Conservation (phyloP, 2,329 filamentous ascomycete genomes). For the Xylaria sp. region DNA sequence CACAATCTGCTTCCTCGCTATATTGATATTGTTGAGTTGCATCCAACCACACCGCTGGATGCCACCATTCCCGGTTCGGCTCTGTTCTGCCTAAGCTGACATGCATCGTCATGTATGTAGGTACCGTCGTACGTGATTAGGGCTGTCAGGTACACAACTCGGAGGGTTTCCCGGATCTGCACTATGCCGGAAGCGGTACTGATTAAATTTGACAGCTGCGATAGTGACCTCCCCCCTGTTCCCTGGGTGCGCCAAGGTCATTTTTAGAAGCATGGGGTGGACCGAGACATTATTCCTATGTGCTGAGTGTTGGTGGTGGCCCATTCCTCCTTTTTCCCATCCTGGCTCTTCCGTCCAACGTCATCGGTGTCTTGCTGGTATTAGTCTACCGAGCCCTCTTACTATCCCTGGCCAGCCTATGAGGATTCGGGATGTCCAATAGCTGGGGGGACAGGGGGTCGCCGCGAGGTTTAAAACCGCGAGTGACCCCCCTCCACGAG, state of each 20-base stretch:
- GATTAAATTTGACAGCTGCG: slow-evolving; percentile 6
- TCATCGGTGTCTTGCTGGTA: neutral
- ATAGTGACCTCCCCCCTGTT: neutral
- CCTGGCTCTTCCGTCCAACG: neutral
- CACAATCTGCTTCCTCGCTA: too few relatives aligned
- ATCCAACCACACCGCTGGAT: too few relatives aligned
- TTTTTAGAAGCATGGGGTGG: slow-evolving; percentile 10
- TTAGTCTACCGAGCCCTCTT: neutral
- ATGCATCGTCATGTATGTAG: too few relatives aligned
- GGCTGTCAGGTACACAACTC: slow-evolving; percentile 1
- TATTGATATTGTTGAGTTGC: too few relatives aligned
- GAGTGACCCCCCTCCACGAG: too few relatives aligned
- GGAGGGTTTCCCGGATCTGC: slow-evolving; percentile 11
- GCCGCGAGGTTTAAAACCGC: too few relatives aligned
- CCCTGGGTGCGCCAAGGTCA: neutral
- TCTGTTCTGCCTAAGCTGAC: too few relatives aligned
- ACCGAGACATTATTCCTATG: neutral
- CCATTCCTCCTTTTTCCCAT: neutral
- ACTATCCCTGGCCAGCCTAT: neutral
- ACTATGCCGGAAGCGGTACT: slow-evolving; percentile 4
- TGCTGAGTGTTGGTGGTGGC: neutral
- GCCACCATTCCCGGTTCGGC: too few relatives aligned
- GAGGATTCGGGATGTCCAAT: too few relatives aligned
- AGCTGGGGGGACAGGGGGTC: neutral
- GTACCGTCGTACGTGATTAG: too few relatives aligned